phyloP scores from a whole-genome alignment of 768 basidiomycete genomes.

The Tylopilus intermedius region DNA sequence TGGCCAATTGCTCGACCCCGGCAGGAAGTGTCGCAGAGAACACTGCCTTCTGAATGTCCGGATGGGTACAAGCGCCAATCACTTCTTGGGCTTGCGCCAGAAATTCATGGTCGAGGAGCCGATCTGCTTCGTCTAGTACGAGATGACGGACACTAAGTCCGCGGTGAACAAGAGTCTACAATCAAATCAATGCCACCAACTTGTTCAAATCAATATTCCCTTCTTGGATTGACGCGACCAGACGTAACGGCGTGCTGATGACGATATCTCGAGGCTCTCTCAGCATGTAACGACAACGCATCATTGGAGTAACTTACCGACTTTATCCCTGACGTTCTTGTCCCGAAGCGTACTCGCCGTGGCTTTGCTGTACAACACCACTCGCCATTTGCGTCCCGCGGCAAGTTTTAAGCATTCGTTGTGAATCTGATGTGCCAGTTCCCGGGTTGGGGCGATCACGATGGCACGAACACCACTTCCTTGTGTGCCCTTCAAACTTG shows the following conservation, averaged over 20 bases:
- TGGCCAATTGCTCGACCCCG: conserved; percentile 79
- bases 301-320: conserved; percentile 47
- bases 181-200: conserved; percentile 40
- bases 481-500: conserved; percentile 39
- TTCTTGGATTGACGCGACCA: conserved; percentile 75
- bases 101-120: conserved; percentile 87
- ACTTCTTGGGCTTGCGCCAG: conserved; percentile 85
- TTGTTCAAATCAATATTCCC: conserved; percentile 64
- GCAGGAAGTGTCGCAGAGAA: conserved; percentile 95
- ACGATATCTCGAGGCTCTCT: conserved; percentile 63
- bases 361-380: conserved; percentile 82
- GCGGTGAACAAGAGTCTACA: conserved; percentile 4
- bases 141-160: conserved; percentile 71
- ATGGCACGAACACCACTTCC: conserved; percentile 70
- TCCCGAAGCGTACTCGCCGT: conserved; percentile 79
- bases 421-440: conserved; percentile 92
- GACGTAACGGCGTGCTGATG: conserved; percentile 85
- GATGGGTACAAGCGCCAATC: conserved; percentile 66
- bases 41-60: conserved; percentile 74
- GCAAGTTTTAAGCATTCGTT: conserved; percentile 84
- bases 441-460: conserved; percentile 87
- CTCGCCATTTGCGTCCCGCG: conserved; percentile 77
- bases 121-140: conserved; percentile 86
- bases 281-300: background rate
- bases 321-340: conserved; percentile 67